These are phyloP conservation scores for Aspergillus oerlinghausenensis DNA, from an alignment of 2,329 filamentous ascomycete genomes.

Conservation along the genomic window DNA sequence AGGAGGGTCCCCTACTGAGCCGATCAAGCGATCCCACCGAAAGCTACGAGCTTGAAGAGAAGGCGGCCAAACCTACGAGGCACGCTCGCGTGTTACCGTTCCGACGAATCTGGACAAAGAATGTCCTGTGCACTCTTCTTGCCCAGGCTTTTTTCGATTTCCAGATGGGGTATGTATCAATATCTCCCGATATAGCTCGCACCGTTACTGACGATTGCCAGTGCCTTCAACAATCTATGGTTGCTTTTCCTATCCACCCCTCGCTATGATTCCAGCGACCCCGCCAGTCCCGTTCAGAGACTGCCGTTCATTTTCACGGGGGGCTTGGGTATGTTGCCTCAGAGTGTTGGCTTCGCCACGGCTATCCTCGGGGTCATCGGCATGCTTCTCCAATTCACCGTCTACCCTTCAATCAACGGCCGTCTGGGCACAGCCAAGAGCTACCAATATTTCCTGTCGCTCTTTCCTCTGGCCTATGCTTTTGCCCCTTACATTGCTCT, in stretches of 20 bases:
- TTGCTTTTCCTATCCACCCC: slow-evolving; percentile 73
- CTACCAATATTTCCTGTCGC: slow-evolving; percentile 62
- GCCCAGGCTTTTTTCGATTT: slow-evolving; percentile 68
- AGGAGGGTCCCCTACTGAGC: slow-evolving; percentile 30
- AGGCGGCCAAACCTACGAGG: slow-evolving; percentile 29
- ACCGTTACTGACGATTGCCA: background rate
- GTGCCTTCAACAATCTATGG: slow-evolving; percentile 72
- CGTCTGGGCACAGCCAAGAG: slow-evolving; percentile 64
- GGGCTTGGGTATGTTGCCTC: slow-evolving; percentile 66
- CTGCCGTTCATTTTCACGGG: slow-evolving; percentile 61
- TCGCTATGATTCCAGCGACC: slow-evolving; percentile 45
- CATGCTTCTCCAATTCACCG: slow-evolving; percentile 64
- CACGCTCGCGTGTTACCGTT: slow-evolving; percentile 44
- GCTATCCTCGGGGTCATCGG: slow-evolving; percentile 70
- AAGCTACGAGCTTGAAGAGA: slow-evolving; percentile 36
- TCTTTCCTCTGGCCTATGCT: slow-evolving; percentile 70
- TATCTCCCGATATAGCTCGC: background rate
- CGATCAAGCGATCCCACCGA: slow-evolving; percentile 28
- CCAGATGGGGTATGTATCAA: slow-evolving; percentile 49
- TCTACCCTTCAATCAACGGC: slow-evolving; percentile 65
- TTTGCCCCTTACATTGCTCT: slow-evolving; percentile 67
- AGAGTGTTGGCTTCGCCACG: slow-evolving; percentile 69
- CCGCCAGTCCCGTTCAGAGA: slow-evolving; percentile 37
- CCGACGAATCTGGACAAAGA: slow-evolving; percentile 51
- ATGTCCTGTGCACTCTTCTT: slow-evolving; percentile 54